Evolutionary conservation across 306 rosid species (phyloP).

Genomic region (Vigna hirtella): DNA sequence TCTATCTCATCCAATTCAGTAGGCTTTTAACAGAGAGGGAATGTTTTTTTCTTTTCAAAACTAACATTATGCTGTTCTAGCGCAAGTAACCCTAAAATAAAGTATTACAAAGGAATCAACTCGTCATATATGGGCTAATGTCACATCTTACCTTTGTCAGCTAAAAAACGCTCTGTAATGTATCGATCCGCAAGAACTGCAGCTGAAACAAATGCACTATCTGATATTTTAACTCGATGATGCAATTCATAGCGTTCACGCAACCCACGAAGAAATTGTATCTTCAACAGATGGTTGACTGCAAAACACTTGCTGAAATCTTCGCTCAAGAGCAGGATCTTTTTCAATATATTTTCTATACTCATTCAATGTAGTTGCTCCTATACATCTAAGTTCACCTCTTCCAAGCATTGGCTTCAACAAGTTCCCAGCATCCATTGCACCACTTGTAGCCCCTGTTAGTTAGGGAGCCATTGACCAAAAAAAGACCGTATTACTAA

Average conservation of each 20-base stretch:
- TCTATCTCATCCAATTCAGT: conserved; percentile 94
- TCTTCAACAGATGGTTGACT: conserved; percentile 93
- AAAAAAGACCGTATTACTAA: conserved; percentile 32
- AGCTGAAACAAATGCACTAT: conserved; percentile 94
- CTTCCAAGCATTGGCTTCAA: conserved; percentile 98
- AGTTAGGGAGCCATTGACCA: conserved; percentile 43
- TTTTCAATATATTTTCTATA: conserved; percentile 93
- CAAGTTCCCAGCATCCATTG: conserved; percentile 99
- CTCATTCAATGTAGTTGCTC: conserved; percentile 94
- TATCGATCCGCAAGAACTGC: conserved; percentile 95
- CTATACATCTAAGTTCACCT: conserved; percentile 97
- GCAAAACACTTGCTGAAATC: conserved; percentile 97
- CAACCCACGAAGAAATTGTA: conserved; percentile 94
- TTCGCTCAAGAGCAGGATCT: conserved; percentile 97
- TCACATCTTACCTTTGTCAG: conserved; percentile 78
- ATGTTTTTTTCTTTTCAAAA: background rate
- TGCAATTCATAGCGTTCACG: conserved; percentile 98
- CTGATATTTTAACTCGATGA: conserved; percentile 98
- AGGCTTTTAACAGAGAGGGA: conserved; percentile 58
- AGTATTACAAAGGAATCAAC: background rate
- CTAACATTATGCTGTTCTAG: background rate
- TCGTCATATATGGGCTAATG: background rate
- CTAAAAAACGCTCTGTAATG: conserved; percentile 89
- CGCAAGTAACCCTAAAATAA: background rate
- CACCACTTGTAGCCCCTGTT: conserved; percentile 96